phyloP scores from a whole-genome alignment of 805 yeast genomes.

The Lipomyces spencermartinsiae region DNA sequence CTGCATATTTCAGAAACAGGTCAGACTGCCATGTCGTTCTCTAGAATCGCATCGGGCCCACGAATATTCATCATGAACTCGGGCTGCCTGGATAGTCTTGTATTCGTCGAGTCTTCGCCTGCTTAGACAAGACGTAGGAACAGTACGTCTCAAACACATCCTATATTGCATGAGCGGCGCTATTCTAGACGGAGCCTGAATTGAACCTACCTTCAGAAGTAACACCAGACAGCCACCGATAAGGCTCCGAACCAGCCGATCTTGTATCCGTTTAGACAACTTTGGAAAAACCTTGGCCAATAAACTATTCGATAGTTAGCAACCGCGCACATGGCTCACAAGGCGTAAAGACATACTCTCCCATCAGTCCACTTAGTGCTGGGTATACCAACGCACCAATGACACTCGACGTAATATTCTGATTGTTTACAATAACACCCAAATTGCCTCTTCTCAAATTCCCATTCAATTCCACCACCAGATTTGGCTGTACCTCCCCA shows the following conservation, averaged over 20 bases:
- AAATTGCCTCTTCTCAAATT: constrained; percentile 1
- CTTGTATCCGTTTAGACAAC: constrained; percentile 10
- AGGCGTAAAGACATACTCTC: constrained; percentile 20
- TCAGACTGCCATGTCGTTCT: background rate
- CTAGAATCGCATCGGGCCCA: background rate
- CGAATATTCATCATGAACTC: background rate
- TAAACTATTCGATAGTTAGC: constrained; percentile 15
- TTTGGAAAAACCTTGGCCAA: constrained; percentile 18
- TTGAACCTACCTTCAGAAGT: constrained; percentile 22
- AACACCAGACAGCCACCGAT: constrained; percentile 29
- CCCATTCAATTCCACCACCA: constrained; percentile 4
- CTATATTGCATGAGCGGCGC: background rate
- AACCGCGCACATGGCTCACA: background rate
- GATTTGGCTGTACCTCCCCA: background rate
- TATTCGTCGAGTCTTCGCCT: constrained; percentile 17
- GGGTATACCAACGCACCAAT: constrained; percentile 29
- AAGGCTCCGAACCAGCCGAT: constrained; percentile 22
- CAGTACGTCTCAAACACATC: constrained; percentile 32
- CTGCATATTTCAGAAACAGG: background rate
- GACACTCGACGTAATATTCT: constrained; percentile 6
- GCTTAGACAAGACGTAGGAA: constrained; percentile 20
- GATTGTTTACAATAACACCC: constrained; percentile 6
- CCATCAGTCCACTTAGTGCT: constrained; percentile 23
- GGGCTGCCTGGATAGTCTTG: constrained; percentile 11
- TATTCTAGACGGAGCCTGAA: too few relatives aligned